Evolutionary conservation across 768 basidiomycete genomes (phyloP).

Genomic region (Mycena rebaudengoi): DNA sequence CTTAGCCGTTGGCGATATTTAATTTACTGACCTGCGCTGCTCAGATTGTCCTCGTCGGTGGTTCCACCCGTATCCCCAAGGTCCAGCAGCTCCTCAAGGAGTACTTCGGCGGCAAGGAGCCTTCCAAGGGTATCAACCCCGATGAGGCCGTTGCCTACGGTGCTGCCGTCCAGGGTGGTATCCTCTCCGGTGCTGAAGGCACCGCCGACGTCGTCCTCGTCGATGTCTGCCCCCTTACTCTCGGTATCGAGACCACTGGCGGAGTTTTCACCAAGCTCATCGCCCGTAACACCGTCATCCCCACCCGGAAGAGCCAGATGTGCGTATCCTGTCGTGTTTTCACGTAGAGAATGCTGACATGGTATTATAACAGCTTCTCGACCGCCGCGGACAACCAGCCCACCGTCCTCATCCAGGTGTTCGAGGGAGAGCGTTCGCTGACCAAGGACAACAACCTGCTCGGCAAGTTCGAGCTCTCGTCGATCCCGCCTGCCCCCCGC

Average conservation of each 20-base stretch:
- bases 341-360: slow-evolving; percentile 32
- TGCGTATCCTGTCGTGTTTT: slow-evolving; percentile 40
- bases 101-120: slow-evolving; percentile 96
- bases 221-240: slow-evolving; percentile 95
- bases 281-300: slow-evolving; percentile 97
- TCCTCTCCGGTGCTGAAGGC: slow-evolving; percentile 93
- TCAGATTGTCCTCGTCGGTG: slow-evolving; percentile 90
- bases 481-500: slow-evolving; percentile 95
- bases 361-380: slow-evolving; percentile 66
- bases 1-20: background rate
- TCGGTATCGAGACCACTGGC: slow-evolving; percentile 99
- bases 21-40: background rate
- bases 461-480: slow-evolving; percentile 93
- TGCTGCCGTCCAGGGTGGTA: slow-evolving; percentile 98
- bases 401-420: slow-evolving; percentile 96
- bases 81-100: slow-evolving; percentile 98
- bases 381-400: slow-evolving; percentile 93
- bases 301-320: slow-evolving; percentile 97
- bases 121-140: slow-evolving; percentile 98
- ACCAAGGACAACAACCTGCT: slow-evolving; percentile 99
- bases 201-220: slow-evolving; percentile 93
- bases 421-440: slow-evolving; percentile 94
- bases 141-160: slow-evolving; percentile 99
- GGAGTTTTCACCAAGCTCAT: slow-evolving; percentile 99
- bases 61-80: slow-evolving; percentile 99